Evolutionary conservation across 169 alveolate species (phyloP).

Genomic region (Plasmodium chabaudi): DNA sequence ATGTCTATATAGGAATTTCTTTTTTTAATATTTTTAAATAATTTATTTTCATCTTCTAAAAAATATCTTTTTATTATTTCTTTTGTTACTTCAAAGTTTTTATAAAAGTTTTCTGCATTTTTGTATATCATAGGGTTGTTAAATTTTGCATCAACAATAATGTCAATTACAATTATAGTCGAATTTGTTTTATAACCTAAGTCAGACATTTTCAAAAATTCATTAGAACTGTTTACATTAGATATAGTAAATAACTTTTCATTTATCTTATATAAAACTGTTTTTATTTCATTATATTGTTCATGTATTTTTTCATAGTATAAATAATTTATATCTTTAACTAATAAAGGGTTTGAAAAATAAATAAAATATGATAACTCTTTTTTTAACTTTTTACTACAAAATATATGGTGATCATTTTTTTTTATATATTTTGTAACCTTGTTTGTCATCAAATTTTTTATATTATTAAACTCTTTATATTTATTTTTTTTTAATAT

Average conservation of each 20-base stretch:
- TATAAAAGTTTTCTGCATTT: constrained; percentile 26
- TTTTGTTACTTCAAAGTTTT: constrained; percentile 40
- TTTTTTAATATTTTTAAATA: constrained; percentile 10
- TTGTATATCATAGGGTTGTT: constrained; percentile 13
- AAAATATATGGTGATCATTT: neutral
- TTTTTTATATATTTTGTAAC: neutral
- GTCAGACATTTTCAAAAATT: constrained; percentile 25
- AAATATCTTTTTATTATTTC: constrained; percentile 9
- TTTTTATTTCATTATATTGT: constrained; percentile 36
- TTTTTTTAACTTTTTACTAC: constrained; percentile 9
- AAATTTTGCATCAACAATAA: constrained; percentile 31
- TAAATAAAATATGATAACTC: constrained; percentile 12
- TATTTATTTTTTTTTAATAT: constrained; percentile 27
- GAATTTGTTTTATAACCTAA: constrained; percentile 26
- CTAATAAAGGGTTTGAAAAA: constrained; percentile 22
- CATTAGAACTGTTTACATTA: constrained; percentile 23
- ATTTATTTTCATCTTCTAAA: neutral
- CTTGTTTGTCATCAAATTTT: neutral
- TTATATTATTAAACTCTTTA: constrained; percentile 11
- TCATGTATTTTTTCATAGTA: constrained; percentile 4
- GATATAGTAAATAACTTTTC: constrained; percentile 16
- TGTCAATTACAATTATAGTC: constrained; percentile 7
- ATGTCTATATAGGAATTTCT: constrained; percentile 26
- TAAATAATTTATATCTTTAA: constrained; percentile 21
- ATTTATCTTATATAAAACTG: constrained; percentile 12